Percentiles rank a stretch among this genome's conserved stretches.
phyloP scores from a whole-genome alignment of 2,329 filamentous ascomycete species.

The Cladosporium sp. region DNA sequence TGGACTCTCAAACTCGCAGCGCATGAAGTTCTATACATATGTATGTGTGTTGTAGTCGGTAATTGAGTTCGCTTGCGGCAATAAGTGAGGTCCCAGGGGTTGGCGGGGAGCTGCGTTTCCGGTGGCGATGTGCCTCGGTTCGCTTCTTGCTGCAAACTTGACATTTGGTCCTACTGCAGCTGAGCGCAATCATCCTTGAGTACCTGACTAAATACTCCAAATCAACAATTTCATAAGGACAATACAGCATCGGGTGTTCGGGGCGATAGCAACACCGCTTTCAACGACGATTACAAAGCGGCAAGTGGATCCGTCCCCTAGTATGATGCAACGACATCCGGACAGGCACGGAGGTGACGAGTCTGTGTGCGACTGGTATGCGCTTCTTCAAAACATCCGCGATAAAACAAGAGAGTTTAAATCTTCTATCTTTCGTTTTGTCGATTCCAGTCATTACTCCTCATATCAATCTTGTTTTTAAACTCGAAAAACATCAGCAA shows the following conservation, averaged over 20 bases:
- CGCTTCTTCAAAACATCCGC: not conserved
- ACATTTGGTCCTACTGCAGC: not conserved
- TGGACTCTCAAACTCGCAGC: not conserved
- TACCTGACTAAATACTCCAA: not conserved
- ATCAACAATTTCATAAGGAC: not conserved
- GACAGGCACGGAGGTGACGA: not conserved
- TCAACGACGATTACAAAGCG: not conserved
- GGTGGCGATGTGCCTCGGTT: constrained; percentile 8
- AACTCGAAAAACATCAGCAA: not conserved
- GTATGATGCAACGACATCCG: constrained; percentile 4
- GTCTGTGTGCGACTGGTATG: not conserved
- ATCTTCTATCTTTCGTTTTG: not conserved
- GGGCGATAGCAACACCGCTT: not conserved
- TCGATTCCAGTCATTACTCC: not conserved
- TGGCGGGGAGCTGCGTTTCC: not conserved
- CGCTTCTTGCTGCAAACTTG: not conserved
- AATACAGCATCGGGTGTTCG: not conserved
- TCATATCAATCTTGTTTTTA: not conserved
- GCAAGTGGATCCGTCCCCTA: not conserved
- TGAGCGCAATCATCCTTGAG: not conserved
- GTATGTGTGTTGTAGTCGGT: not conserved
- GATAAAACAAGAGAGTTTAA: not conserved
- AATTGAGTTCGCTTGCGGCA: constrained; percentile 8
- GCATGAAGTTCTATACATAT: not conserved
- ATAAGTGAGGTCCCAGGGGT: constrained; percentile 4